A percentile compares a stretch with the other conserved stretches of the same genome.
phyloP scores from a whole-genome alignment of 129 eudicot genomes.

The Centella asiatica region DNA sequence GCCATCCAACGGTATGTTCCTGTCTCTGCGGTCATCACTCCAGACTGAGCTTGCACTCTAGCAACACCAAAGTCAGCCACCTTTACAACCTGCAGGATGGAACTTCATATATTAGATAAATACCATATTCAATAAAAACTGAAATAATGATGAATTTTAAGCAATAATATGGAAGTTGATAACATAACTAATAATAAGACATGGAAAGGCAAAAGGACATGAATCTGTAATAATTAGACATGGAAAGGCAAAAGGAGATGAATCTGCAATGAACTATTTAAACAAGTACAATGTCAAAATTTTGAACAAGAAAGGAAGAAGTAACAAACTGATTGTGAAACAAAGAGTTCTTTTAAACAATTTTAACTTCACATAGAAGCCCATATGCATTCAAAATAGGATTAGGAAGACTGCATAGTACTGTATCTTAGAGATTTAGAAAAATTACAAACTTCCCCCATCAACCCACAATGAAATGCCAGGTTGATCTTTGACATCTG shows the following conservation, averaged over 20 bases:
- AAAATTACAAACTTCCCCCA: too few relatives aligned
- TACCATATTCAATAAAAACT: not conserved
- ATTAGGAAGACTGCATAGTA: not conserved
- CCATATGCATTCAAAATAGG: not conserved
- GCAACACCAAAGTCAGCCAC: constrained; percentile 68
- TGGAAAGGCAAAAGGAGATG: not conserved
- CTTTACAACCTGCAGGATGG: constrained; percentile 38
- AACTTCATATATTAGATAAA: constrained; percentile 6
- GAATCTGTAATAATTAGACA: not conserved
- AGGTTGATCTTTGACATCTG: not conserved
- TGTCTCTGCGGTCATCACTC: constrained; percentile 64
- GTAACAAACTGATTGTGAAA: not conserved
- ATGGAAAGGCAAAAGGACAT: too few relatives aligned
- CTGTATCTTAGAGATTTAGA: too few relatives aligned
- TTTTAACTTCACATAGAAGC: too few relatives aligned
- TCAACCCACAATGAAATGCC: not conserved
- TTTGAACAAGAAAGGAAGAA: not conserved
- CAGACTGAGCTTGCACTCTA: constrained; percentile 47
- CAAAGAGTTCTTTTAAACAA: not conserved
- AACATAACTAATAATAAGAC: too few relatives aligned
- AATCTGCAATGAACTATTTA: not conserved
- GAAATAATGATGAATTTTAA: too few relatives aligned
- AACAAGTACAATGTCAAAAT: not conserved
- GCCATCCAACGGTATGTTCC: constrained; percentile 74
- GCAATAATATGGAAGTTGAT: too few relatives aligned